Evolutionary conservation across 208 protist species (phyloP), one percentile per base, ranked within the genome.

Genomic region (Leishmania lainsoni): DNA sequence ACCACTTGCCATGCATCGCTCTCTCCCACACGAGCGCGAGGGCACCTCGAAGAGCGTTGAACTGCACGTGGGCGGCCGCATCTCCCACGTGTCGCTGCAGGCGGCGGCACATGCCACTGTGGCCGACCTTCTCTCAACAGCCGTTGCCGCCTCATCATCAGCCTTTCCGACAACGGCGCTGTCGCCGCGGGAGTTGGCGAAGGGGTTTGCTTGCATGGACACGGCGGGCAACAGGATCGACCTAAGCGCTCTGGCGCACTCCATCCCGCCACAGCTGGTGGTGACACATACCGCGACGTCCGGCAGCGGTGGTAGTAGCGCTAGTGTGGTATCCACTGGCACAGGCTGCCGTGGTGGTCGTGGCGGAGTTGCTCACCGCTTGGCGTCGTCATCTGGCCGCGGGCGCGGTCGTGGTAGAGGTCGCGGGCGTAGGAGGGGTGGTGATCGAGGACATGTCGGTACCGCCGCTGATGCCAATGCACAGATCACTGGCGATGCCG

Each of bases 101-200:
- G 81, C 81, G 12, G 81, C 81, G 4, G 58, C 81, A 12, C 81
- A 85, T 54, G 81, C 81, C 61, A 85, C 81, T 8, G 81, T 85
- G 5, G 81, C 81, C 9, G 81, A 85, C 35, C 76, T 85, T 6
- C 76, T 85, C 35, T 78, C 81, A 39, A 81, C 81, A 20, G 81
- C 81, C 52, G 72, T 85, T 52, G 29, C 76, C 3, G 81, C 81
- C 29, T 78, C 81, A 10, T 48, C 76, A 14, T 6, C 76, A 0
- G 51, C 39, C 17, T 26, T 74, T 1, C 32, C 81, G n/a, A 29
- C 71, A 5, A 29, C 70, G 0, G 2, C 63, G 71, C 61, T 78
- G 5, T 78, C 81, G 5, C 63, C 71, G 29, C 81, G 71, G 32
- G 76, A 45, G n/a, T 52, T 85, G 17, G 76, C 76, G 42, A 75